phyloP scores from a whole-genome alignment of 306 rosid genomes.

The Quercus agrifolia region DNA sequence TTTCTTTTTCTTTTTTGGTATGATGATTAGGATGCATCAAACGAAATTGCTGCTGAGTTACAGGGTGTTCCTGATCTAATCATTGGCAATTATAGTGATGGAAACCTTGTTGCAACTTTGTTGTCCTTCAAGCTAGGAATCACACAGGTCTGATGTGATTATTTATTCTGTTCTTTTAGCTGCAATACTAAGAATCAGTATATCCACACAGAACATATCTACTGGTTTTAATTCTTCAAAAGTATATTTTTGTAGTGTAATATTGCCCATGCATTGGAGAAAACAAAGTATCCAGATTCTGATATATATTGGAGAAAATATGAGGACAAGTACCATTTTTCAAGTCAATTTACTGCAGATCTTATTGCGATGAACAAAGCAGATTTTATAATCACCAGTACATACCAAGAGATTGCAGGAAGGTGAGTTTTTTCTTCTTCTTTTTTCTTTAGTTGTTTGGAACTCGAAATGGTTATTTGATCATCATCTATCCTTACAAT shows the following conservation, averaged over 20 bases:
- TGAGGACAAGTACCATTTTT: conserved; percentile 84
- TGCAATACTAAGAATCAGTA: background rate
- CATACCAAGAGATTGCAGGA: conserved; percentile 98
- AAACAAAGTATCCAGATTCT: conserved; percentile 92
- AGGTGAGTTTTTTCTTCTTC: conserved; percentile 47
- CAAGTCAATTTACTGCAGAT: conserved; percentile 94
- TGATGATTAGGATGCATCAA: conserved; percentile 63
- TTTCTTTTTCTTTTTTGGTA: conserved; percentile 17
- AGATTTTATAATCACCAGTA: conserved; percentile 94
- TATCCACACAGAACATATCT: conserved; percentile 7
- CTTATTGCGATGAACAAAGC: conserved; percentile 91
- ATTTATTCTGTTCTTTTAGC: conserved; percentile 5
- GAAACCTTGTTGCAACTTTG: conserved; percentile 90
- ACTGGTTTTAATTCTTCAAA: conserved; percentile 15
- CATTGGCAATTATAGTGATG: conserved; percentile 95
- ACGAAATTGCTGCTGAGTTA: conserved; percentile 80
- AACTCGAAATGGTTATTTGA: too few species aligned
- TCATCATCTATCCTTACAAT: too few species aligned
- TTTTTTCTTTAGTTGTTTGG: background rate
- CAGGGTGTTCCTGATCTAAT: conserved; percentile 82
- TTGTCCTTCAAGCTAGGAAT: conserved; percentile 88
- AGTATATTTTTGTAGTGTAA: conserved; percentile 55
- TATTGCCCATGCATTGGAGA: conserved; percentile 91
- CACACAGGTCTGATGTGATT: conserved; percentile 60
- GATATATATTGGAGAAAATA: conserved; percentile 81